Percentiles rank a stretch among this genome's conserved stretches.
These are phyloP conservation scores for Lasiodiplodia citricola DNA, from an alignment of 2,329 filamentous ascomycete species.

Conservation along the genomic window DNA sequence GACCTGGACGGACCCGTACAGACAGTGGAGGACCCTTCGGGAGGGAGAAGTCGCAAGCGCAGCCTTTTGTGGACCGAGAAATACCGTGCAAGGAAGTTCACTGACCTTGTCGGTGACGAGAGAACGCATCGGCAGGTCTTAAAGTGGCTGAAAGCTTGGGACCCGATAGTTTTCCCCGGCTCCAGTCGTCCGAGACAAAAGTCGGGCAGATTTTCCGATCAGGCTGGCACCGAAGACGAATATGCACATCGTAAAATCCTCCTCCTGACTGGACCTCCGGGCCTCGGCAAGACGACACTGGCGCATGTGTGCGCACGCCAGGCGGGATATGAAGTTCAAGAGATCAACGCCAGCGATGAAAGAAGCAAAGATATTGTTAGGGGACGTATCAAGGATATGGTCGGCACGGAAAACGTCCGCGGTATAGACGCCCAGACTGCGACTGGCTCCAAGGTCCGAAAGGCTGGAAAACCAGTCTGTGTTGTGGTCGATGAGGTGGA, in stretches of 20 bases:
- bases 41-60: constrained; percentile 36
- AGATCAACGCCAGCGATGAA: constrained; percentile 98
- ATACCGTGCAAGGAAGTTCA: constrained; percentile 89
- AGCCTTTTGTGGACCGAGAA: constrained; percentile 93
- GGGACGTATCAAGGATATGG: constrained; percentile 85
- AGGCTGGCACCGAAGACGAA: constrained; percentile 62
- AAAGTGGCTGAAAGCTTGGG: constrained; percentile 94
- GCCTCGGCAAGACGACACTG: constrained; percentile 92
- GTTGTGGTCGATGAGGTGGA: constrained; percentile 97
- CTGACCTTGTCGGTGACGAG: constrained; percentile 93
- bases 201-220: constrained; percentile 52
- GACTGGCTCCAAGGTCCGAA: constrained; percentile 63
- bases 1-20: constrained; percentile 37
- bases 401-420: constrained; percentile 92
- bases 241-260: constrained; percentile 85
- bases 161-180: constrained; percentile 87
- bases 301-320: constrained; percentile 95
- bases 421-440: constrained; percentile 64
- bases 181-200: constrained; percentile 63
- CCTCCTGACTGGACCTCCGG: constrained; percentile 87
- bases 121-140: constrained; percentile 88
- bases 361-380: constrained; percentile 88
- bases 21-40: constrained; percentile 45
- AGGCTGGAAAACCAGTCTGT: constrained; percentile 84
- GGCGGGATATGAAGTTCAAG: constrained; percentile 93